These are phyloP conservation scores for Pyrenula aspistea DNA, from an alignment of 495 filamentous ascomycete genomes.

Conservation along the genomic window DNA sequence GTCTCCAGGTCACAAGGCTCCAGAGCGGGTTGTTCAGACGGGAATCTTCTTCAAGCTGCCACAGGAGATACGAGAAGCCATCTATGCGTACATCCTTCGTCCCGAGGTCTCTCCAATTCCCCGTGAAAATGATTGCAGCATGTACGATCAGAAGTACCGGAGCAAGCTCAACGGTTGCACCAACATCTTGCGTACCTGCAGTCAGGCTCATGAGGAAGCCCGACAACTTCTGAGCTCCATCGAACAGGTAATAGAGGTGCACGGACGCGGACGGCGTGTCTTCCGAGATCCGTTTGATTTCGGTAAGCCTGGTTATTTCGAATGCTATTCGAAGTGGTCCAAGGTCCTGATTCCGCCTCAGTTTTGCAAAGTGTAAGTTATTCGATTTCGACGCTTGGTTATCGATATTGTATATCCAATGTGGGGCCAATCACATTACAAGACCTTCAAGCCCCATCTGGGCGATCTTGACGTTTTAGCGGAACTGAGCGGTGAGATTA, in stretches of 20 bases:
- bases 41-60: not conserved
- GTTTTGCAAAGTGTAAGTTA: not conserved
- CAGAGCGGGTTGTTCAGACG: too few species aligned
- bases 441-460: not conserved
- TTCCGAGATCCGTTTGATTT: not conserved
- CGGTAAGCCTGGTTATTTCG: not conserved
- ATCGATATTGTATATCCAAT: not conserved
- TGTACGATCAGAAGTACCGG: conserved; percentile 29
- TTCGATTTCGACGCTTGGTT: not conserved
- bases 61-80: not conserved
- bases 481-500: not conserved
- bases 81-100: not conserved
- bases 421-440: not conserved
- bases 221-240: not conserved
- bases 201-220: not conserved
- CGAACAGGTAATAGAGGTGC: not conserved
- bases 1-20: too few species aligned
- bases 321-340: not conserved
- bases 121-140: conserved; percentile 16
- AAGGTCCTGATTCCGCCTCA: not conserved
- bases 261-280: not conserved
- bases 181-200: not conserved
- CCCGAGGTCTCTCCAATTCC: not conserved
- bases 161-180: conserved; percentile 20
- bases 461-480: not conserved